These are phyloP conservation scores for Clathrospora elynae DNA, from an alignment of 2,329 filamentous ascomycete genomes.

Conservation along the genomic window DNA sequence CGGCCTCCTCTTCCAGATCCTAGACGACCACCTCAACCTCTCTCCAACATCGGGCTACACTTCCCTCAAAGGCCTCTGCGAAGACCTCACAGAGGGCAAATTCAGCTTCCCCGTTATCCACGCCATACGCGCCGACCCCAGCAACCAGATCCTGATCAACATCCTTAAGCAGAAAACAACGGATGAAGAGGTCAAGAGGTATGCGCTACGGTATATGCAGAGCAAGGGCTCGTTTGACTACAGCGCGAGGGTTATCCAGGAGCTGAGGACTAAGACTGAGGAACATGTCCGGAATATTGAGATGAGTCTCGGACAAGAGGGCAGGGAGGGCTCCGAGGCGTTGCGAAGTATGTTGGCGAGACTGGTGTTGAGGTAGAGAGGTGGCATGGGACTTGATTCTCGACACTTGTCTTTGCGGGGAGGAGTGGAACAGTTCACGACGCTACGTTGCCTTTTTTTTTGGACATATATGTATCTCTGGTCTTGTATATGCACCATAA, in stretches of 20 bases:
- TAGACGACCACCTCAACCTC: conserved; percentile 93
- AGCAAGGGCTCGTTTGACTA: conserved; percentile 88
- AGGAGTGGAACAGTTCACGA: conserved; percentile 2
- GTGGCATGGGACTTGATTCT: too few relatives aligned
- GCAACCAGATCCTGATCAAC: conserved; percentile 81
- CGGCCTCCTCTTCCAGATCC: conserved; percentile 86
- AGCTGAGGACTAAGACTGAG: conserved; percentile 52
- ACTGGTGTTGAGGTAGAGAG: conserved; percentile 41
- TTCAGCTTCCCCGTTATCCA: conserved; percentile 97
- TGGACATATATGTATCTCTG: too few relatives aligned
- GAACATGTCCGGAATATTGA: conserved; percentile 52
- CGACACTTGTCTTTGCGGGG: background rate
- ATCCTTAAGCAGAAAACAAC: conserved; percentile 89
- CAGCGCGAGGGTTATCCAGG: conserved; percentile 65
- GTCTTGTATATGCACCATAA: too few relatives aligned
- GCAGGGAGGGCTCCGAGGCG: conserved; percentile 47
- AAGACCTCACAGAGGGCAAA: conserved; percentile 96
- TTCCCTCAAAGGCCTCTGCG: conserved; percentile 89
- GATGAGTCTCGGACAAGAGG: conserved; percentile 44
- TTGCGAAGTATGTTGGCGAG: conserved; percentile 50
- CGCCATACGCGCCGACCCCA: conserved; percentile 77
- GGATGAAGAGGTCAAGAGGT: conserved; percentile 86
- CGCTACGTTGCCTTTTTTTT: background rate
- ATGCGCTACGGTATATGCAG: conserved; percentile 91
- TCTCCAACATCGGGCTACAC: conserved; percentile 64